These are phyloP conservation scores for Sodiomyces alkalinus DNA, from an alignment of 2,329 filamentous ascomycete genomes.

Conservation along the genomic window DNA sequence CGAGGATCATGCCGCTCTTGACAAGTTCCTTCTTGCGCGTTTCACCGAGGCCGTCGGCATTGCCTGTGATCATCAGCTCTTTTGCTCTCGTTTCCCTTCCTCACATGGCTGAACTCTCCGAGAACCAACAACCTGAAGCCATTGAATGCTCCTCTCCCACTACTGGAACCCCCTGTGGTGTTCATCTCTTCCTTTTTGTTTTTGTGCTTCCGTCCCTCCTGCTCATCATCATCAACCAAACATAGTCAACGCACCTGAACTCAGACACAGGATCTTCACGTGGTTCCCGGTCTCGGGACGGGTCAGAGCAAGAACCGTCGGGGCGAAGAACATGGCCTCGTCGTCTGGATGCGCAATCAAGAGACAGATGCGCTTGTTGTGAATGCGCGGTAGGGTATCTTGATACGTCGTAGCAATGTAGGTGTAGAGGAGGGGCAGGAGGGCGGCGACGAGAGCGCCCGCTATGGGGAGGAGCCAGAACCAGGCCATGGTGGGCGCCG, in stretches of 20 bases:
- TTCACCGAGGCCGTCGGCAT: constrained; percentile 77
- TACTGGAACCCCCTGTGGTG: neutral
- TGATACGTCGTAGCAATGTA: constrained; percentile 31
- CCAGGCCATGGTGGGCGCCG: constrained; percentile 1
- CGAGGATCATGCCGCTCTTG: constrained; percentile 63
- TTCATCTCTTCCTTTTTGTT: neutral
- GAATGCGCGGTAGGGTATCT: constrained; percentile 47
- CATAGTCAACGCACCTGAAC: constrained; percentile 54
- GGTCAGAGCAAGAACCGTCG: constrained; percentile 73
- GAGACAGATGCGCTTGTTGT: constrained; percentile 76
- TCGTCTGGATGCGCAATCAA: constrained; percentile 96
- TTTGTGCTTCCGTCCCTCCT: neutral
- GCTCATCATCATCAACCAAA: no score
- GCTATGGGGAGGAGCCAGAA: constrained; percentile 1
- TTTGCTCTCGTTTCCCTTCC: neutral
- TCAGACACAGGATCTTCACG: constrained; percentile 86
- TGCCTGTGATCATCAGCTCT: constrained; percentile 34
- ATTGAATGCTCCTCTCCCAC: no score
- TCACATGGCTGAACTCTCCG: no score
- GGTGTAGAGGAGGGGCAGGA: constrained; percentile 36
- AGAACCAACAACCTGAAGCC: no score
- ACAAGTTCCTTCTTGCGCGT: constrained; percentile 71
- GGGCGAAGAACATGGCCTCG: constrained; percentile 98
- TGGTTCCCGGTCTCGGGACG: constrained; percentile 70
- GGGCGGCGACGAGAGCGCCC: constrained; percentile 14